Percentiles rank a stretch among this genome's conserved stretches.
phyloP scores from a whole-genome alignment of 495 filamentous ascomycete genomes.

The Xylaria scruposa region DNA sequence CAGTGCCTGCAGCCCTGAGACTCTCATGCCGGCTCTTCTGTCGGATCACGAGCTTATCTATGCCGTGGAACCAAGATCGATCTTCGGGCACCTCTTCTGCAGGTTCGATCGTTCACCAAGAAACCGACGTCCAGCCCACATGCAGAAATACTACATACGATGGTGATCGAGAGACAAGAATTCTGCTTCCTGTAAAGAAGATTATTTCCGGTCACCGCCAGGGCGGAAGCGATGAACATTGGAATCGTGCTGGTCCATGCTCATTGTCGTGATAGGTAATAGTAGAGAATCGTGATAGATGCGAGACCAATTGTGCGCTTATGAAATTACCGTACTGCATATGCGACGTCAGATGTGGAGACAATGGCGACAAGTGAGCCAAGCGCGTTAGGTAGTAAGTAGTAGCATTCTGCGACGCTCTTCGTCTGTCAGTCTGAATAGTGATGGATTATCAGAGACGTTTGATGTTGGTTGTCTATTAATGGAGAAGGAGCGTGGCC shows the following conservation, averaged over 20 bases:
- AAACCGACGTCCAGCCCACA: background rate
- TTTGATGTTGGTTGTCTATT: background rate
- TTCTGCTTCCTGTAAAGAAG: background rate
- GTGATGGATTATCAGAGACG: background rate
- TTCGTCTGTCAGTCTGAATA: background rate
- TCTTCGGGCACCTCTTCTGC: background rate
- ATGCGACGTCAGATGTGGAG: background rate
- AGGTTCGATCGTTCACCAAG: slow-evolving; percentile 5
- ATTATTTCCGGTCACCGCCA: background rate
- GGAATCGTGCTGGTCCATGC: background rate
- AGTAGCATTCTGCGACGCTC: background rate
- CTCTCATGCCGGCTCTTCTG: background rate
- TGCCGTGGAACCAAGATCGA: background rate
- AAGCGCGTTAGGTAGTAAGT: background rate
- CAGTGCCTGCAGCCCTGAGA: background rate
- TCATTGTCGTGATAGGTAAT: slow-evolving; percentile 8
- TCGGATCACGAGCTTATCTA: background rate
- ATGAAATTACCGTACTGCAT: slow-evolving; percentile 11
- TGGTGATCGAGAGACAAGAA: background rate
- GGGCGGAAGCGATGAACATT: background rate
- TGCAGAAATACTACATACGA: background rate
- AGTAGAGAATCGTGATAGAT: background rate
- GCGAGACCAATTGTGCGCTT: background rate
- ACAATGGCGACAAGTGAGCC: background rate
- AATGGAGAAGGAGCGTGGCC: background rate